Percentiles rank a stretch among this genome's conserved stretches.
Evolutionary conservation across 495 filamentous ascomycete species (phyloP).

Genomic region (Niebla homalea): DNA sequence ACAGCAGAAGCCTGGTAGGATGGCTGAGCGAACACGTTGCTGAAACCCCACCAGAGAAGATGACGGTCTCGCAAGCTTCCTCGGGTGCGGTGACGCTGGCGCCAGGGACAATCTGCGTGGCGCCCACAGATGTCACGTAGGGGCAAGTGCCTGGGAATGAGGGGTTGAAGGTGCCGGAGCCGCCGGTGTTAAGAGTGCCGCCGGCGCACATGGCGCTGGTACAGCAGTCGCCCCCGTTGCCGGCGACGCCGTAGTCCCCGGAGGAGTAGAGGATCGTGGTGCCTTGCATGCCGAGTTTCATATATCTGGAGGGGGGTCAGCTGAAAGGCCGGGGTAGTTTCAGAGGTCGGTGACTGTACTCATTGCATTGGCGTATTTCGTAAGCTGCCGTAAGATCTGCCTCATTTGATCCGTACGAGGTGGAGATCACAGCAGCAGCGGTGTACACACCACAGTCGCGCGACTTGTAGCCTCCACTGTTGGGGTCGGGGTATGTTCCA

Average conservation of each 20-base stretch:
- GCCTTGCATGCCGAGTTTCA: slow-evolving; percentile 35
- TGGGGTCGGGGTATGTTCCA: slow-evolving; percentile 29
- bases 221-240: slow-evolving; percentile 9
- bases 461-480: slow-evolving; percentile 27
- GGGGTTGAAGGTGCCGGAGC: slow-evolving; percentile 21
- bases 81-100: slow-evolving; percentile 26
- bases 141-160: slow-evolving; percentile 31
- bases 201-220: slow-evolving; percentile 11
- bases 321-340: background rate
- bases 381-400: slow-evolving; percentile 23
- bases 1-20: slow-evolving; percentile 25
- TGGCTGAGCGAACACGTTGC: slow-evolving; percentile 28
- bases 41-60: slow-evolving; percentile 36
- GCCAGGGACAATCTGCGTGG: slow-evolving; percentile 22
- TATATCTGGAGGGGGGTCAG: background rate
- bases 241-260: slow-evolving; percentile 31
- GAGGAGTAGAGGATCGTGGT: slow-evolving; percentile 27
- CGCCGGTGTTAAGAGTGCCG: slow-evolving; percentile 1
- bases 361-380: slow-evolving; percentile 26
- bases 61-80: slow-evolving; percentile 16
- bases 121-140: slow-evolving; percentile 32
- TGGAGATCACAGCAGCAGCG: slow-evolving; percentile 33
- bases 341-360: slow-evolving; percentile 10
- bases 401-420: slow-evolving; percentile 32
- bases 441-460: slow-evolving; percentile 29